Percentiles rank a stretch among this genome's conserved stretches.
Evolutionary conservation across 306 rosid genomes (phyloP).

Genomic region (Dalbergia oliveri): DNA sequence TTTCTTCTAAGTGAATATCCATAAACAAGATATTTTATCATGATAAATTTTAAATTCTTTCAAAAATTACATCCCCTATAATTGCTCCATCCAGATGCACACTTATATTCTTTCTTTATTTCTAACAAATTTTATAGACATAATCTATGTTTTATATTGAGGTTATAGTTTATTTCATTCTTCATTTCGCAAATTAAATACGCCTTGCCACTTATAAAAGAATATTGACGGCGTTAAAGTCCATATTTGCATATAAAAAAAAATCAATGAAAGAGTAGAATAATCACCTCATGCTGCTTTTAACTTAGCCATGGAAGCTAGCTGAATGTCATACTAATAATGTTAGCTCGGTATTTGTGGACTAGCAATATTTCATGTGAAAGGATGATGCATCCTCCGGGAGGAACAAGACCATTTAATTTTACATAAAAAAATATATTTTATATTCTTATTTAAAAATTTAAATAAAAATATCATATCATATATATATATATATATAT

Average conservation of each 20-base stretch:
- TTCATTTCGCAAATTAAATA: constrained; percentile 3
- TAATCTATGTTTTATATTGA: background rate
- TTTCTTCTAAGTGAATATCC: no score
- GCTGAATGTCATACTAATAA: background rate
- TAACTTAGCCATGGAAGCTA: no score
- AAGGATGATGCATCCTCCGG: background rate
- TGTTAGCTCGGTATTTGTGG: background rate
- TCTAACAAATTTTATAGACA: background rate
- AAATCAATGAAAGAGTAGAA: background rate
- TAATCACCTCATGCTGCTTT: background rate
- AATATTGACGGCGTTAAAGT: background rate
- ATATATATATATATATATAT: no score
- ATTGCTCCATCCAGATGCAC: no score
- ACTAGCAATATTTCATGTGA: background rate
- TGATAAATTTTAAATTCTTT: no score
- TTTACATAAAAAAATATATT: no score
- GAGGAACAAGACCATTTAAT: no score
- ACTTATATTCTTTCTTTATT: no score
- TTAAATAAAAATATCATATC: no score
- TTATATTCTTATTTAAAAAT: no score
- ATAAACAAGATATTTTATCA: no score
- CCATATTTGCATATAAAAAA: background rate
- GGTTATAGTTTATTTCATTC: background rate
- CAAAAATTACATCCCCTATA: no score
- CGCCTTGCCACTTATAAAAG: background rate